Base-by-base conservation (phyloP, 371 early-diverging fungal genomes). In the Mucor irregularis region DNA sequence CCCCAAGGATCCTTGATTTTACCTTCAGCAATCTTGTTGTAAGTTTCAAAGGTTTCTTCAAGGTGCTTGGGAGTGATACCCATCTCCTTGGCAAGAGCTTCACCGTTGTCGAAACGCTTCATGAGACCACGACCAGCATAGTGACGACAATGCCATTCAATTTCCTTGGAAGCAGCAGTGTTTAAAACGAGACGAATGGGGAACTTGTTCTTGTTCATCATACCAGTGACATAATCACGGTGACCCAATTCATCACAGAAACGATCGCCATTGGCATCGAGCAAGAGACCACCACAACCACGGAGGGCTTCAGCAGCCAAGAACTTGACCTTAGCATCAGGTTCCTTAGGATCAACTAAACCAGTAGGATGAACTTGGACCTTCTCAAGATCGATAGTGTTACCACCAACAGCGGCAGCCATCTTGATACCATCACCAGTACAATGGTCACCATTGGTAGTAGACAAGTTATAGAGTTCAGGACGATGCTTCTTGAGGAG, bases 321-420 rank as follows among this genome's bases (percentile, higher is more conserved):
- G 67, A 93, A 90, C 78, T 91, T 91, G 67, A 88, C 87, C 58
- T 86, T 85, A 54, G 92, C 92, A 61, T 90, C 86, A 29, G 95
- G 95, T 40, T 96, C 94, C 37, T 86, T 84, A 38, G 92, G 91
- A 66, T 93, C 92, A 26, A 96, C 95, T 45, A 96, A 74, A 66
- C 98, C 98, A 21, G 98, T 97, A 43, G 98, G 98, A 66, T 97
- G 97, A 29, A 97, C 95, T 75, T 97, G 98, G 43, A 97, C 93
- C 75, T 93, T 94, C 58, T 97, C 95, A 82, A 97, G 84, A 78
- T 96, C 94, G 58, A 94, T 86, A 33, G 90, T 85, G 77, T 83
- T 89, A 38, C 89, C 95, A 40, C 97, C 96, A 49, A 85, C 81
- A 22, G 79, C 84, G 22, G 83, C 63, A 31, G 91, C 81, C 88